A percentile compares a stretch with the other conserved stretches of the same genome.
Conservation (phyloP, 768 basidiomycete species). For the Trametes elegans region DNA sequence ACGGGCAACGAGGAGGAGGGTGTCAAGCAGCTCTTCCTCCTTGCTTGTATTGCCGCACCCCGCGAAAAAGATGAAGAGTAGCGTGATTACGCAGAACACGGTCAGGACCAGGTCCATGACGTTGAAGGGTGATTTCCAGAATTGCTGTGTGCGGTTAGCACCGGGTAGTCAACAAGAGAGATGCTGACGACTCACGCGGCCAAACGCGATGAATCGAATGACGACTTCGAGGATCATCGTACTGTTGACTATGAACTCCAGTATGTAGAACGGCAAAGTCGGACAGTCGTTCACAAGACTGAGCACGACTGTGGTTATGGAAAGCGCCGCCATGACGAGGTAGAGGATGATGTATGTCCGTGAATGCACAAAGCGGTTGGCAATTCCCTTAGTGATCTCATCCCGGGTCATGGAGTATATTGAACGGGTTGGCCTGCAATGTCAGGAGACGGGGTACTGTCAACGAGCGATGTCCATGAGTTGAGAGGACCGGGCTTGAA, state of each 20-base stretch:
- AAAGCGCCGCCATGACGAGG: constrained; percentile 84
- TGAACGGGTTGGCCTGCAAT: constrained; percentile 65
- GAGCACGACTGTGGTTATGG: constrained; percentile 81
- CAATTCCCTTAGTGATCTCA: constrained; percentile 82
- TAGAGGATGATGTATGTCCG: constrained; percentile 86
- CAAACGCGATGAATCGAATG: constrained; percentile 90
- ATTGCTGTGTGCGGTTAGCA: constrained; percentile 59
- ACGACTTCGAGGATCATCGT: constrained; percentile 94
- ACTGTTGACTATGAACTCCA: constrained; percentile 86
- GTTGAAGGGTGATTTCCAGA: constrained; percentile 95
- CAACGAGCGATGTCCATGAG: constrained; percentile 22
- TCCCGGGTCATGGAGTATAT: constrained; percentile 82
- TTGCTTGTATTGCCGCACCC: constrained; percentile 80
- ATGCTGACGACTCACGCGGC: constrained; percentile 58
- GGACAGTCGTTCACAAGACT: constrained; percentile 85
- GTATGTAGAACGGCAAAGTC: constrained; percentile 80
- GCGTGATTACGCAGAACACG: constrained; percentile 82
- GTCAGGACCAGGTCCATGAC: constrained; percentile 87
- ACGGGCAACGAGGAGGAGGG: constrained; percentile 84
- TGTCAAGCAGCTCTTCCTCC: constrained; percentile 94
- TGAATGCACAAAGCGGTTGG: constrained; percentile 89
- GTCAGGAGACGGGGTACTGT: constrained; percentile 23
- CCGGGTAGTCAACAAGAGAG: background rate
- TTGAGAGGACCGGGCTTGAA: constrained; percentile 9
- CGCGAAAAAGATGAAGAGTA: constrained; percentile 86